Base-by-base conservation (phyloP, 371 early-diverging fungal genomes). In the Aphelidium insulamus region DNA sequence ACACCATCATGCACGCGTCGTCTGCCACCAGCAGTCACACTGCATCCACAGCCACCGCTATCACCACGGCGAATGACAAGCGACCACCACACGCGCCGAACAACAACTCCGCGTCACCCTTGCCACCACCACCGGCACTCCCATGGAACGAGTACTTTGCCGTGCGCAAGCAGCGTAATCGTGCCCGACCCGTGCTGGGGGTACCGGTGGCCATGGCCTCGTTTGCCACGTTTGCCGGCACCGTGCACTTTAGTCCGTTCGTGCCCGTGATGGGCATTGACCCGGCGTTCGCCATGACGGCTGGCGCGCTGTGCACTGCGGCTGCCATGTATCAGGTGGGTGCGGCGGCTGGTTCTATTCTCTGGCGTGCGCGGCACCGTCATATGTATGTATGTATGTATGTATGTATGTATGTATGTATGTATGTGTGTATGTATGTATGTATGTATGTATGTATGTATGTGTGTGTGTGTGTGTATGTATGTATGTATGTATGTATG, bases 71-170 rank as follows among this genome's bases (percentile, higher is more conserved):
- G n/a, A n/a, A n/a, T n/a, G n/a, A n/a, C n/a, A n/a, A n/a, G n/a
- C n/a, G n/a, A n/a, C n/a, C n/a, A n/a, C n/a, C n/a, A n/a, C n/a
- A n/a, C n/a, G n/a, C n/a, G n/a, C n/a, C n/a, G n/a, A n/a, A n/a
- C n/a, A n/a, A n/a, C n/a, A n/a, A n/a, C n/a, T n/a, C n/a, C n/a
- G n/a, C n/a, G n/a, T n/a, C n/a, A n/a, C n/a, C n/a, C n/a, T n/a
- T n/a, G n/a, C n/a, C n/a, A n/a, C n/a, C n/a, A n/a, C n/a, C n/a
- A n/a, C n/a, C n/a, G n/a, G n/a, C n/a, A n/a, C n/a, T n/a, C n/a
- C n/a, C n/a, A n/a, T 81, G 81, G 82, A 53, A 68, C 19, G 68
- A 71, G 32, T 86, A 79, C 49, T 86, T 86, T 49, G 47, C 54
- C 19, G 44, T 81, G 40, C 75, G 81, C 33, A 56, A 60, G 32